Percentiles rank a stretch among this genome's conserved stretches.
Evolutionary conservation across 2,329 filamentous ascomycete genomes (phyloP).

Genomic region (Trichoderma sp.): DNA sequence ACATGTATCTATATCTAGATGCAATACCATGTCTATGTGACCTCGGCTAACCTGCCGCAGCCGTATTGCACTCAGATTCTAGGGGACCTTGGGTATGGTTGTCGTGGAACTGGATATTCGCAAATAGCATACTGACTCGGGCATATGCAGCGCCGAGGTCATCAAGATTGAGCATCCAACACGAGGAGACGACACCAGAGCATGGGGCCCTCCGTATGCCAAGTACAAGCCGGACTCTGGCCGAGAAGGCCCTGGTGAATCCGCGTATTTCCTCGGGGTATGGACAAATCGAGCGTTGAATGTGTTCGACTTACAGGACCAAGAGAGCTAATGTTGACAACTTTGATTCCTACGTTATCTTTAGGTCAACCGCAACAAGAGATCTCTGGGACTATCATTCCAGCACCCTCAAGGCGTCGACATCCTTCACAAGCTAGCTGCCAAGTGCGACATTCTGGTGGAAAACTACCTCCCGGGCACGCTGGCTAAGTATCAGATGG

Average conservation of each 20-base stretch:
- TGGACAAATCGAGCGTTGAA: background rate
- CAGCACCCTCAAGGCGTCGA: constrained; percentile 80
- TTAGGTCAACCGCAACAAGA: constrained; percentile 95
- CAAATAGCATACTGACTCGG: constrained; percentile 1
- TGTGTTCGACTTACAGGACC: background rate
- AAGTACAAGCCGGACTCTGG: constrained; percentile 65
- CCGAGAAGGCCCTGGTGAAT: constrained; percentile 76
- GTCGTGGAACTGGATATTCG: background rate
- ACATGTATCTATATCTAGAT: background rate
- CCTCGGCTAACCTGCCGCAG: constrained; percentile 49
- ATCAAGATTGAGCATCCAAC: constrained; percentile 97
- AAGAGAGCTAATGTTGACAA: background rate
- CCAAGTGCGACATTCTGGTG: constrained; percentile 87
- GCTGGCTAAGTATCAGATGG: constrained; percentile 86
- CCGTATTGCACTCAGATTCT: constrained; percentile 97
- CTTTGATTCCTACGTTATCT: constrained; percentile 1
- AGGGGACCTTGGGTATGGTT: constrained; percentile 81
- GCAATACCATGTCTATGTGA: background rate
- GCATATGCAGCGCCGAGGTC: constrained; percentile 72
- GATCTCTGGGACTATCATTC: constrained; percentile 89
- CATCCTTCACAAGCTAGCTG: constrained; percentile 81
- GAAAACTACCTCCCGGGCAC: constrained; percentile 95
- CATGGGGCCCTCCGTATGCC: constrained; percentile 95
- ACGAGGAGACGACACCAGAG: constrained; percentile 88
- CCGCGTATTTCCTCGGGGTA: constrained; percentile 90